Conservation (phyloP, 2,329 filamentous ascomycete species). For the Claviceps spartinae region DNA sequence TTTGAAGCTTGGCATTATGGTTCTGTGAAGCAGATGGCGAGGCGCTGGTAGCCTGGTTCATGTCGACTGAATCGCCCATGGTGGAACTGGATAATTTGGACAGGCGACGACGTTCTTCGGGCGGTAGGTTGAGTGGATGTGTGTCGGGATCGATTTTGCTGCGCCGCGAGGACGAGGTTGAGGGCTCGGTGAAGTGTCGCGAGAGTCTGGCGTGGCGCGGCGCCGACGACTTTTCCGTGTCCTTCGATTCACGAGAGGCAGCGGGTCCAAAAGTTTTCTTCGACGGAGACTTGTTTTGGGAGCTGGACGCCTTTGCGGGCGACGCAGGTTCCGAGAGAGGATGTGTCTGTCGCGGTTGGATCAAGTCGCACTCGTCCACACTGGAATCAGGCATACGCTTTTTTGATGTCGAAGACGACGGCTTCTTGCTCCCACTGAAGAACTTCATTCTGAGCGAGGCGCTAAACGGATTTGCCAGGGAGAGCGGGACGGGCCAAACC, state of each 20-base stretch:
- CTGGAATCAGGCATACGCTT: conserved; percentile 25
- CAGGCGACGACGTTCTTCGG: conserved; percentile 71
- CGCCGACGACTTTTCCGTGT: conserved; percentile 9
- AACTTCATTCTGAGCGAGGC: conserved; percentile 30
- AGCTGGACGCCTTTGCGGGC: conserved; percentile 23
- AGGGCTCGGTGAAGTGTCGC: conserved; percentile 35
- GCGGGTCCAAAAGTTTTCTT: conserved; percentile 18
- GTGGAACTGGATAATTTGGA: conserved; percentile 48
- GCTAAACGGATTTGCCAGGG: conserved; percentile 1
- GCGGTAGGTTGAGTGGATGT: conserved; percentile 81
- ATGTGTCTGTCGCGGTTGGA: conserved; percentile 15
- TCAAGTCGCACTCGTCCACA: conserved; percentile 23
- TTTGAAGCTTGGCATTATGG: conserved; percentile 23
- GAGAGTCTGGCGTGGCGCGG: conserved; percentile 29
- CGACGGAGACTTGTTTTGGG: conserved; percentile 16
- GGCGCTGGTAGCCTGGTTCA: conserved; percentile 45
- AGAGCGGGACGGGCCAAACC: conserved; percentile 9
- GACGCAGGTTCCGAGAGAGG: conserved; percentile 23
- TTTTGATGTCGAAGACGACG: conserved; percentile 18
- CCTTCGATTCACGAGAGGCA: conserved; percentile 15
- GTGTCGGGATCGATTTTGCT: conserved; percentile 52
- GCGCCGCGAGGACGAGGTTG: conserved; percentile 32
- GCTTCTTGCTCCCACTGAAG: conserved; percentile 33
- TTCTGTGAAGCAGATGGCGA: conserved; percentile 36
- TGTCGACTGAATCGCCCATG: conserved; percentile 60